Conservation (phyloP, 345 rosid genomes). For the Linum trigynum region DNA sequence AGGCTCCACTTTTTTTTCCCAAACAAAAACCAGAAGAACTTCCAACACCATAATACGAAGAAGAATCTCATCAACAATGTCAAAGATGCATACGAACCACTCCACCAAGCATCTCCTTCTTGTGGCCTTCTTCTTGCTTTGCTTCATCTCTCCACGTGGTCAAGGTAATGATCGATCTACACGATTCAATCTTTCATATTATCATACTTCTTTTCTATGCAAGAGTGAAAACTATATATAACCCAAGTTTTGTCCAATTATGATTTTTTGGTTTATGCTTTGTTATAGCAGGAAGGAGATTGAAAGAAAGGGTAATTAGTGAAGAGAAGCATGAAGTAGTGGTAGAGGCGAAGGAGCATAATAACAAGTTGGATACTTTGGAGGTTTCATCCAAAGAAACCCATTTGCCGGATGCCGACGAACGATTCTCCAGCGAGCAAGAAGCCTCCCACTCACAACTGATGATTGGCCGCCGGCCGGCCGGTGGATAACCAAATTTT, state of each 20-base stretch:
- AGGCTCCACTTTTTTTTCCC: no score
- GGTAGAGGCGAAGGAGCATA: neutral
- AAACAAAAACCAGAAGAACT: no score
- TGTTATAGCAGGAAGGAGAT: neutral
- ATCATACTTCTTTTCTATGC: no score
- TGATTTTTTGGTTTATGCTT: neutral
- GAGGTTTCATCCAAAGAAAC: neutral
- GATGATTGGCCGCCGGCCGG: neutral
- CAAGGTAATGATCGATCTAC: conserved; percentile 19
- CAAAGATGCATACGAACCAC: neutral
- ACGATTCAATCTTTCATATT: no score
- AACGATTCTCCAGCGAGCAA: neutral
- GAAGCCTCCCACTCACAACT: neutral
- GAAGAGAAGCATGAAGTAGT: neutral
- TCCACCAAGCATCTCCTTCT: conserved; percentile 28
- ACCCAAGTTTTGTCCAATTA: no score
- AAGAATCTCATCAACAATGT: neutral
- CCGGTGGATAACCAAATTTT: no score
- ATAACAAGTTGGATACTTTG: neutral
- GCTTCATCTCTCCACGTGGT: conserved; percentile 29
- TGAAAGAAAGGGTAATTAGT: no score
- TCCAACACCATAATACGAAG: no score
- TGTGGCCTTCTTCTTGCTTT: conserved; percentile 28
- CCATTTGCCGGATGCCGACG: neutral
- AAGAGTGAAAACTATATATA: no score